phyloP scores from a whole-genome alignment of 2,329 filamentous ascomycete species.

The Talaromyces sp. region DNA sequence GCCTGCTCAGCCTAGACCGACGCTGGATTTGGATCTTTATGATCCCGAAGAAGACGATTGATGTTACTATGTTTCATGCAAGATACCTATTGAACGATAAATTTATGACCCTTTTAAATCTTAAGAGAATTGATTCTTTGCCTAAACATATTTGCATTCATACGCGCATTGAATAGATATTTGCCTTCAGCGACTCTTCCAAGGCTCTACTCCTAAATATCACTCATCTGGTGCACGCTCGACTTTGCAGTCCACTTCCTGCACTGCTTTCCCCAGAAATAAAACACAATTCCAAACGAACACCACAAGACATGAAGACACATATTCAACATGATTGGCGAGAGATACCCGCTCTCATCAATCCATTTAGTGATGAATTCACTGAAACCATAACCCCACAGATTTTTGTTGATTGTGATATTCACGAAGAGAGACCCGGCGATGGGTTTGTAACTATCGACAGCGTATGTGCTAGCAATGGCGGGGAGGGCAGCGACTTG shows the following conservation, averaged over 20 bases:
- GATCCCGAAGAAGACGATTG: conserved; percentile 47
- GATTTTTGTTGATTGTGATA: conserved; percentile 31
- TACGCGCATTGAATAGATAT: neutral
- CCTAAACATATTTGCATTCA: neutral
- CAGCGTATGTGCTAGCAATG: conserved; percentile 57
- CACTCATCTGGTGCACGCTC: conserved; percentile 52
- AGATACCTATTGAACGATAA: neutral
- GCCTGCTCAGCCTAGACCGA: conserved; percentile 37
- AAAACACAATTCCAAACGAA: conserved; percentile 54
- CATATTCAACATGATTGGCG: conserved; percentile 61
- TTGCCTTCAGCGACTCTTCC: no score
- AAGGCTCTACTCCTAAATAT: neutral
- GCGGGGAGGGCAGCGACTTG: conserved; percentile 60
- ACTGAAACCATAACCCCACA: conserved; percentile 35
- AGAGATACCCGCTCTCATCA: conserved; percentile 49
- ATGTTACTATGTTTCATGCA: neutral
- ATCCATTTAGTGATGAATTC: conserved; percentile 57
- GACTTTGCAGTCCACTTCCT: conserved; percentile 55
- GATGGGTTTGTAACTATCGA: conserved; percentile 64
- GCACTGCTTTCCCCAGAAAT: conserved; percentile 57
- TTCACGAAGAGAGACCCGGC: conserved; percentile 58
- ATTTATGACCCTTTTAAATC: neutral
- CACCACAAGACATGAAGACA: conserved; percentile 53
- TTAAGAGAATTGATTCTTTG: neutral
- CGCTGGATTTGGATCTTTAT: conserved; percentile 45